Percentiles rank a stretch among this genome's conserved stretches.
phyloP scores from a whole-genome alignment of 768 basidiomycete species.

The Psilocybe sp. region DNA sequence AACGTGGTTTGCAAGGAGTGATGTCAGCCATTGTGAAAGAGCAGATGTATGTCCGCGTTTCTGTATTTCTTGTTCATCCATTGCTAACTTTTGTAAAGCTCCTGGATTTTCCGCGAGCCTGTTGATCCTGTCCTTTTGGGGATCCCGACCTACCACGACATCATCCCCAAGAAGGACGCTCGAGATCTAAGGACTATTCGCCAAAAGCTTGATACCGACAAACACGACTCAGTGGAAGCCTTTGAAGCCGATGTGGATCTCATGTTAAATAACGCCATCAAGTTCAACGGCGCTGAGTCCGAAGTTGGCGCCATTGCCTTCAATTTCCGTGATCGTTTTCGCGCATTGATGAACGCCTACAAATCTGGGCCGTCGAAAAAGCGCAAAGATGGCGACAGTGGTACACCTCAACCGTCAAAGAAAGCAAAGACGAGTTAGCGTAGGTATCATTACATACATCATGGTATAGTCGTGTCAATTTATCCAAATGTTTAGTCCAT shows the following conservation, averaged over 20 bases:
- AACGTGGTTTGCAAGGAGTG: constrained; percentile 69
- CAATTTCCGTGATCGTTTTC: constrained; percentile 47
- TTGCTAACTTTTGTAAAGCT: constrained; percentile 36
- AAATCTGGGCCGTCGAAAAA: constrained; percentile 59
- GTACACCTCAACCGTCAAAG: constrained; percentile 62
- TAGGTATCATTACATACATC: constrained; percentile 9
- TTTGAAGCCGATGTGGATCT: constrained; percentile 85
- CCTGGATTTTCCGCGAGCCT: constrained; percentile 76
- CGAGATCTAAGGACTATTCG: constrained; percentile 85
- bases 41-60: constrained; percentile 46
- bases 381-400: constrained; percentile 71
- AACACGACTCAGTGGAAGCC: constrained; percentile 73
- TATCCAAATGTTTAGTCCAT: constrained; percentile 3
- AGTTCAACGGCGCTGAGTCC: constrained; percentile 82
- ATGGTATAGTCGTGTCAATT: constrained; percentile 10
- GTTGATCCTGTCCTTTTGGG: constrained; percentile 84
- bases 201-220: constrained; percentile 76
- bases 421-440: constrained; percentile 57
- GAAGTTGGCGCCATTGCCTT: constrained; percentile 69
- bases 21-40: constrained; percentile 72
- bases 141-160: constrained; percentile 86
- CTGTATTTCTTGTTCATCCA: neutral
- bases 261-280: constrained; percentile 86
- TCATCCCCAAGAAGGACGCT: constrained; percentile 82
- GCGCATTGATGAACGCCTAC: constrained; percentile 47